A percentile compares a stretch with the other conserved stretches of the same genome.
Evolutionary conservation across 805 yeast species (phyloP).

Genomic region (Saccharomycopsis malanga): DNA sequence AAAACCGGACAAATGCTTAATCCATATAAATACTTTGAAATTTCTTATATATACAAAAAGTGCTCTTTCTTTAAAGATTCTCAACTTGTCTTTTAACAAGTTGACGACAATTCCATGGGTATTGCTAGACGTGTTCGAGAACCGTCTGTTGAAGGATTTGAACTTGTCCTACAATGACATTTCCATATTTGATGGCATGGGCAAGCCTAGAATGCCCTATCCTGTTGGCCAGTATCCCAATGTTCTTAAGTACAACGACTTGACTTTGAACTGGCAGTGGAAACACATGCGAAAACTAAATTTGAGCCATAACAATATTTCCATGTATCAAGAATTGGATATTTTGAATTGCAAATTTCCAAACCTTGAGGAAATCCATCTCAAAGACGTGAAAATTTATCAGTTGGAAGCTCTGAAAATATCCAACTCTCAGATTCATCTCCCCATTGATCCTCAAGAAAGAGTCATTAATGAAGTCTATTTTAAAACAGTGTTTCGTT

Average conservation of each 20-base stretch:
- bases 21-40: background rate
- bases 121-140: slow-evolving; percentile 18
- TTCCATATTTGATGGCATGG: background rate
- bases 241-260: slow-evolving; percentile 2
- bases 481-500: slow-evolving; percentile 22
- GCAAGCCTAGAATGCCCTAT: background rate
- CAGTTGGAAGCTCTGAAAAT: slow-evolving; percentile 23
- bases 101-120: slow-evolving; percentile 30
- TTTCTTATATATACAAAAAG: background rate
- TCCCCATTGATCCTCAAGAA: slow-evolving; percentile 8
- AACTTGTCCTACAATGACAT: slow-evolving; percentile 35
- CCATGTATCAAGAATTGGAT: slow-evolving; percentile 44
- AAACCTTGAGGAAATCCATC: slow-evolving; percentile 37
- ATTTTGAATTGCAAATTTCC: slow-evolving; percentile 34
- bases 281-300: slow-evolving; percentile 34
- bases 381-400: slow-evolving; percentile 49
- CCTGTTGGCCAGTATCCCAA: background rate
- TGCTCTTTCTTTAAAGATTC: slow-evolving; percentile 18
- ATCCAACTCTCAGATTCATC: slow-evolving; percentile 12
- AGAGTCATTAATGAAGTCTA: slow-evolving; percentile 24
- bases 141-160: slow-evolving; percentile 24
- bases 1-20: background rate
- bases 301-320: slow-evolving; percentile 43
- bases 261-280: slow-evolving; percentile 7
- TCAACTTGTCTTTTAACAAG: slow-evolving; percentile 40